Evolutionary conservation across 768 basidiomycete genomes (phyloP).

Genomic region (Agrocybe pediades): DNA sequence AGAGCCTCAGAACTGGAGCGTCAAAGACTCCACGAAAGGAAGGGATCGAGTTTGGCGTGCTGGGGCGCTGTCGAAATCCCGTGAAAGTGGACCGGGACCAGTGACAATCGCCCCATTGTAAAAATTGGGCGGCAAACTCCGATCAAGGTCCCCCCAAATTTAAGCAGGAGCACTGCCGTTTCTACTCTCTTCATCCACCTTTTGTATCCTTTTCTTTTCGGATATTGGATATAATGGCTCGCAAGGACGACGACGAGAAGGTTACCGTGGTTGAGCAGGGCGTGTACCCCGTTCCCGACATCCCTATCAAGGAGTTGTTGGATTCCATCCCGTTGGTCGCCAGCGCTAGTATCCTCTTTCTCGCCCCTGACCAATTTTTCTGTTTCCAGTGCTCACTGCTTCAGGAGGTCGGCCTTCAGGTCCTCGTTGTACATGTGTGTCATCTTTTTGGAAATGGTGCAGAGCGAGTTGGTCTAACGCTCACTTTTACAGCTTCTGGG

Average conservation of each 20-base stretch:
- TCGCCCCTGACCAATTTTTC: slow-evolving; percentile 6
- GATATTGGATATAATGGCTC: slow-evolving; percentile 28
- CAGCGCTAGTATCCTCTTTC: slow-evolving; percentile 2
- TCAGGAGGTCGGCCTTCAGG: slow-evolving; percentile 82
- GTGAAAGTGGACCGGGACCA: slow-evolving; percentile 11
- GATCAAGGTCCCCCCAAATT: slow-evolving; percentile 28
- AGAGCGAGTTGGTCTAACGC: background rate
- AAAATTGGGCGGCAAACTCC: slow-evolving; percentile 25
- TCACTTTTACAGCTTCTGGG: slow-evolving; percentile 64
- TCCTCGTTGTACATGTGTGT: slow-evolving; percentile 80
- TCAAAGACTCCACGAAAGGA: background rate
- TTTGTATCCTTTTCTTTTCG: slow-evolving; percentile 13
- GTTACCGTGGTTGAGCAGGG: slow-evolving; percentile 54
- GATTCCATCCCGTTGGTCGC: slow-evolving; percentile 75
- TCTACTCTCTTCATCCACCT: slow-evolving; percentile 9
- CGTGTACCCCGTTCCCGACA: slow-evolving; percentile 73
- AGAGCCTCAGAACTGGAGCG: background rate
- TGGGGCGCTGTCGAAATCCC: slow-evolving; percentile 10
- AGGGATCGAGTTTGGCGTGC: background rate
- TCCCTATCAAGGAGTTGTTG: slow-evolving; percentile 86
- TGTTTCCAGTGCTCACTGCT: slow-evolving; percentile 72
- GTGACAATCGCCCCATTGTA: slow-evolving; percentile 21
- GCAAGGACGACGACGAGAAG: slow-evolving; percentile 30
- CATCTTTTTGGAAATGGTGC: background rate
- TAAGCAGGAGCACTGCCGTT: slow-evolving; percentile 13